Percentiles rank a stretch among this genome's conserved stretches.
Conservation (phyloP, 2,329 filamentous ascomycete species). For the Aureobasidium sp. region DNA sequence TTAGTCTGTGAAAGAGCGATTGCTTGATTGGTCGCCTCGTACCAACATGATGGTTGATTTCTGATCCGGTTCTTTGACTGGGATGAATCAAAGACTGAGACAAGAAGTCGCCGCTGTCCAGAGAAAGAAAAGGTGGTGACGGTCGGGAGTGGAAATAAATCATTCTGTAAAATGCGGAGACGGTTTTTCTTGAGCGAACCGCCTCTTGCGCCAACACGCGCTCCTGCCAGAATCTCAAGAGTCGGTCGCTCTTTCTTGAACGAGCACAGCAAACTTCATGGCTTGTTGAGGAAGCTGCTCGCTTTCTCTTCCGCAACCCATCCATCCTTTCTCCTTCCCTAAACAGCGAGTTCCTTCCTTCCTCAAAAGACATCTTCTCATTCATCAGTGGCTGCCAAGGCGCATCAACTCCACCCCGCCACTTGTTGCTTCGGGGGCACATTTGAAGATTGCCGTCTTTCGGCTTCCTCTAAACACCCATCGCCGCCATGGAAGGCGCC, state of each 20-base stretch:
- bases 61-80: not conserved
- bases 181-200: constrained; percentile 7
- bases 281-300: too few relatives aligned
- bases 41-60: constrained; percentile 1
- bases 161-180: constrained; percentile 10
- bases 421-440: constrained; percentile 13
- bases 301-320: too few relatives aligned
- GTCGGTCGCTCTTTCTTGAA: not conserved
- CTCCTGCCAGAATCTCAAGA: not conserved
- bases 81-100: not conserved
- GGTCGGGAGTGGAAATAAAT: constrained; percentile 13
- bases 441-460: not conserved
- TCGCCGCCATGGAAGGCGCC: constrained; percentile 65
- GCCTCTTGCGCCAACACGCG: not conserved
- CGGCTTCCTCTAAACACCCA: constrained; percentile 5
- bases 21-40: not conserved
- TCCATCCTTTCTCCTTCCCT: not conserved
- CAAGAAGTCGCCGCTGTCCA: constrained; percentile 9
- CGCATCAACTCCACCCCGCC: constrained; percentile 9
- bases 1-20: not conserved
- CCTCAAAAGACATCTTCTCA: not conserved
- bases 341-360: too few relatives aligned
- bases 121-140: not conserved
- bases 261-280: not conserved
- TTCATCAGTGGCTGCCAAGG: constrained; percentile 1